Conservation (phyloP, 768 basidiomycete genomes). For the Rhodotorula graminis region DNA sequence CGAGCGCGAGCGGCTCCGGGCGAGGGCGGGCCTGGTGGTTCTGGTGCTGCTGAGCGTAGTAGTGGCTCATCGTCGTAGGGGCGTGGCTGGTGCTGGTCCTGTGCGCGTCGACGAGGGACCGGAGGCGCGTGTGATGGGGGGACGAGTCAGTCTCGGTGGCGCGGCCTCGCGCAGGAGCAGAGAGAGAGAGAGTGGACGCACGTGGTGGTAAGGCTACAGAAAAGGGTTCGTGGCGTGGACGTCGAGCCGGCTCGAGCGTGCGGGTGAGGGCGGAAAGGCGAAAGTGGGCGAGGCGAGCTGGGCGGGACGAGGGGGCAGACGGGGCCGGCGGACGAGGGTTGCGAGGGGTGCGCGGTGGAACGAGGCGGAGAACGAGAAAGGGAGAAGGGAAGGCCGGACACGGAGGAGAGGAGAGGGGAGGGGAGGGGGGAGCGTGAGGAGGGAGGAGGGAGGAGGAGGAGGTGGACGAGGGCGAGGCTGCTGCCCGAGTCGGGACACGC, state of each 20-base stretch:
- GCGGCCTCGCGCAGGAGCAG: neutral
- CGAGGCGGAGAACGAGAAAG: neutral
- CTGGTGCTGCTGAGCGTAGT: neutral
- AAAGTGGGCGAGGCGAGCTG: neutral
- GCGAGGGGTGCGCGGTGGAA: neutral
- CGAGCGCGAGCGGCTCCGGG: neutral
- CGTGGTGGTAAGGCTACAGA: neutral
- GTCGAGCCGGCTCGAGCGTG: constrained; percentile 1
- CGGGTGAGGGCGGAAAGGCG: neutral
- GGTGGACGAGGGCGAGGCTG: neutral
- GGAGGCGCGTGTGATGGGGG: neutral
- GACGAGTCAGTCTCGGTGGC: neutral
- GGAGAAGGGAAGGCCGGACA: too few relatives aligned
- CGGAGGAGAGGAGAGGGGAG: neutral
- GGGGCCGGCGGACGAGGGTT: neutral
- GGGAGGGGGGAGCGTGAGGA: neutral
- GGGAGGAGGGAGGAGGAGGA: neutral
- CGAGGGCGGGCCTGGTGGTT: neutral
- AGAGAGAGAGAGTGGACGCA: neutral
- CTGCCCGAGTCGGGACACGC: too few relatives aligned
- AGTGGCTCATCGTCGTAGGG: neutral
- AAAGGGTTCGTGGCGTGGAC: neutral
- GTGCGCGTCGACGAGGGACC: neutral
- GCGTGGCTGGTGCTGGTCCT: neutral
- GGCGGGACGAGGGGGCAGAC: neutral